A percentile compares a stretch with the other conserved stretches of the same genome.
These are phyloP conservation scores for Ceratobasidium papillatum DNA, from an alignment of 1,284 basidiomycete species.

Conservation along the genomic window DNA sequence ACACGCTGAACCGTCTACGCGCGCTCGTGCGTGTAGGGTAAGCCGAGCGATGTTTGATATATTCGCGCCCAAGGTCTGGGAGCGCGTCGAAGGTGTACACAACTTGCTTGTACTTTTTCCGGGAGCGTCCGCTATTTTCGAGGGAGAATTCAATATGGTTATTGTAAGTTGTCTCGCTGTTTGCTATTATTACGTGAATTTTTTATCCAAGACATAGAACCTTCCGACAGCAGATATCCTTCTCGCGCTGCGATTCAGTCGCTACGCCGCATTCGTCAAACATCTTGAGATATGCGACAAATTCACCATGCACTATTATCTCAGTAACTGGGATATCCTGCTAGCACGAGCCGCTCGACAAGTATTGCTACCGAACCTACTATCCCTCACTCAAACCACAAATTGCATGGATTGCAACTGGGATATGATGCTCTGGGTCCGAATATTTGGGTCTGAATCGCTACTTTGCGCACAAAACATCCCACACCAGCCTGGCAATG, in stretches of 20 bases:
- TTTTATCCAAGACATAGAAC: neutral
- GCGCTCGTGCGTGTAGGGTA: neutral
- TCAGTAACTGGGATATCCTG: neutral
- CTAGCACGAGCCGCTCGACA: neutral
- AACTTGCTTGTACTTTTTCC: slow-evolving; percentile 8
- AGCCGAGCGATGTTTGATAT: neutral
- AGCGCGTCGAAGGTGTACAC: slow-evolving; percentile 1
- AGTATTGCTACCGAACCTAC: slow-evolving; percentile 5
- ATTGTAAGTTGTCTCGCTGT: too few relatives aligned
- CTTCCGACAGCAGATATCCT: neutral
- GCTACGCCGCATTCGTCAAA: neutral
- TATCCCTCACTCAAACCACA: neutral
- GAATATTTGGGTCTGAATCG: neutral
- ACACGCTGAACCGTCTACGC: neutral
- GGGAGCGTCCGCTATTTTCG: neutral
- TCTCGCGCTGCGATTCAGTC: neutral
- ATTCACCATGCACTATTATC: neutral
- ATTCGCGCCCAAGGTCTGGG: neutral
- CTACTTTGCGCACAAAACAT: neutral
- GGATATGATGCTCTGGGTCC: slow-evolving; percentile 5
- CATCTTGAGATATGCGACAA: neutral
- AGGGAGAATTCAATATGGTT: too few relatives aligned
- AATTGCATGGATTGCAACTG: neutral
- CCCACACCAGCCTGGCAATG: neutral
- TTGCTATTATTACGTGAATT: too few relatives aligned